Evolutionary conservation across 805 yeast species (phyloP).

Genomic region (Lipomyces yamanashiensis): DNA sequence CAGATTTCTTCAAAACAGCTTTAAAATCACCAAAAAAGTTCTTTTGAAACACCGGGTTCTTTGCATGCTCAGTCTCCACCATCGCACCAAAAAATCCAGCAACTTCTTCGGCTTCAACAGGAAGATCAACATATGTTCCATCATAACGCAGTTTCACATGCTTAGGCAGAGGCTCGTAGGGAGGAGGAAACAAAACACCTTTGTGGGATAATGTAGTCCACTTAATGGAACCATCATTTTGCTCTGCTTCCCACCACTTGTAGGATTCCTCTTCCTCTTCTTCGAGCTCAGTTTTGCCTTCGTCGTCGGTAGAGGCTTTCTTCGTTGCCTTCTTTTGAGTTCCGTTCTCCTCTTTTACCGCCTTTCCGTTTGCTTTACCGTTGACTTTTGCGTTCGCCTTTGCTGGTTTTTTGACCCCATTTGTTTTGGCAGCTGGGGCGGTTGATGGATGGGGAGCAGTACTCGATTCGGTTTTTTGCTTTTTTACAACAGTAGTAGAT

Average conservation of each 20-base stretch:
- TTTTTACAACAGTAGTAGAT: not conserved
- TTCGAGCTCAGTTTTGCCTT: constrained; percentile 39
- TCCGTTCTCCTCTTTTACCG: not conserved
- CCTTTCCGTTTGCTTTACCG: constrained; percentile 7
- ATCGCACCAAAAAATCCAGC: constrained; percentile 94
- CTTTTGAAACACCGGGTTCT: constrained; percentile 81
- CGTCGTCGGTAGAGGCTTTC: constrained; percentile 3
- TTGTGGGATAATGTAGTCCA: constrained; percentile 87
- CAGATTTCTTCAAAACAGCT: constrained; percentile 67
- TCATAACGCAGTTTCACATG: constrained; percentile 76
- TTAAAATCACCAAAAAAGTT: constrained; percentile 84
- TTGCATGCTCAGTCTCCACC: constrained; percentile 84
- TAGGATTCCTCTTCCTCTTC: constrained; percentile 62
- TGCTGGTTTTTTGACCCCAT: not conserved
- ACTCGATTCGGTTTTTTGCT: not conserved
- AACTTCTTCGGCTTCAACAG: constrained; percentile 88
- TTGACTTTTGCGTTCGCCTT: not conserved
- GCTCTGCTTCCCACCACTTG: constrained; percentile 83
- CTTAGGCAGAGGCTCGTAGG: constrained; percentile 81
- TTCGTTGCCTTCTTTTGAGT: constrained; percentile 5
- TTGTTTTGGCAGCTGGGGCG: constrained; percentile 4
- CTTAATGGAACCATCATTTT: constrained; percentile 67
- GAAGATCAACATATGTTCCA: constrained; percentile 73
- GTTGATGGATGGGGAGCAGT: constrained; percentile 1
- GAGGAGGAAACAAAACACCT: constrained; percentile 94